Evolutionary conservation across 768 basidiomycete genomes (phyloP).

Genomic region (Podaxis carcinomalis): DNA sequence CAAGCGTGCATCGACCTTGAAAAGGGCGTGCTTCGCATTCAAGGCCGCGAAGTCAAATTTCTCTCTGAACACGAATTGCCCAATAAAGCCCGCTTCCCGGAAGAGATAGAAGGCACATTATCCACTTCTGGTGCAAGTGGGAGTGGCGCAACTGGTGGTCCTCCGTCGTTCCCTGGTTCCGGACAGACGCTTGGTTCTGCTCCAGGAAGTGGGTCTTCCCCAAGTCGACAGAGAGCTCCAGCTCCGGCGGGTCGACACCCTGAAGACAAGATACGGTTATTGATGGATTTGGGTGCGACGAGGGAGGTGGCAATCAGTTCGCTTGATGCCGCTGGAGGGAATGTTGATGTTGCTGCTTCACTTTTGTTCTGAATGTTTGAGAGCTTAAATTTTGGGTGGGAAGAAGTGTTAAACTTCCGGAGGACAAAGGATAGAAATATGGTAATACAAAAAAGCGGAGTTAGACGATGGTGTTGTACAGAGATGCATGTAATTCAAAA

Average conservation of each 20-base stretch:
- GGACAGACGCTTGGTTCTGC: conserved; percentile 57
- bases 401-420: not conserved
- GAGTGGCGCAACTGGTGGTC: conserved; percentile 3
- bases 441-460: conserved; percentile 7
- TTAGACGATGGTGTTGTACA: conserved; percentile 17
- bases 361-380: conserved; percentile 59
- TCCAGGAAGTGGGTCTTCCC: conserved; percentile 19
- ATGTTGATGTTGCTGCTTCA: conserved; percentile 85
- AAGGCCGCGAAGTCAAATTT: conserved; percentile 84
- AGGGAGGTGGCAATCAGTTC: conserved; percentile 74
- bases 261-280: conserved; percentile 56
- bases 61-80: conserved; percentile 94
- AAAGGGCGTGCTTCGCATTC: conserved; percentile 88
- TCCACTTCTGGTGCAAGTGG: conserved; percentile 14
- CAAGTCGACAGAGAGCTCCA: conserved; percentile 13
- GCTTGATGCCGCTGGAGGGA: conserved; percentile 78
- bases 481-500: conserved; percentile 18
- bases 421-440: not conserved
- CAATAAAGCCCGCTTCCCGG: conserved; percentile 54
- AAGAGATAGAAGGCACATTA: conserved; percentile 18
- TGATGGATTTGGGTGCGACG: conserved; percentile 76
- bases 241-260: conserved; percentile 31
- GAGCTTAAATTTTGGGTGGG: not conserved
- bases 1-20: conserved; percentile 94
- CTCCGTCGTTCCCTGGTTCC: conserved; percentile 58